phyloP scores from a whole-genome alignment of 805 yeast species.

The Candida nanaspora region DNA sequence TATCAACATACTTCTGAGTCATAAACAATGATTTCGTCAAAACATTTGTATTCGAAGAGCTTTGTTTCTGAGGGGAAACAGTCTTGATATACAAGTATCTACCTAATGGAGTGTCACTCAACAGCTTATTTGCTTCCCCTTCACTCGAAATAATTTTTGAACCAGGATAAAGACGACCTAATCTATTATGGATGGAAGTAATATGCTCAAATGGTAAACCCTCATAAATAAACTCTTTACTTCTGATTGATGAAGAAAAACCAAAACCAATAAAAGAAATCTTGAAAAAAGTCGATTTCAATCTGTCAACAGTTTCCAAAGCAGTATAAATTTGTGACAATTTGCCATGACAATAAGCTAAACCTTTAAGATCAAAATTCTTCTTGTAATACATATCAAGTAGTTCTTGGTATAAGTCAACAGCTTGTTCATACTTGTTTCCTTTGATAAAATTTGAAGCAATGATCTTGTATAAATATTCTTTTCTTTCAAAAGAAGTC shows the following conservation, averaged over 20 bases:
- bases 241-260: slow-evolving; percentile 71
- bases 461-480: slow-evolving; percentile 58
- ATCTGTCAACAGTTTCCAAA: slow-evolving; percentile 61
- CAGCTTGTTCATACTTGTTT: slow-evolving; percentile 70
- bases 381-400: slow-evolving; percentile 65
- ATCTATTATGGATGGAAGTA: slow-evolving; percentile 70
- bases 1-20: slow-evolving; percentile 67
- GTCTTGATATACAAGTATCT: slow-evolving; percentile 64
- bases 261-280: slow-evolving; percentile 80
- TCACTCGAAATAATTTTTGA: slow-evolving; percentile 58
- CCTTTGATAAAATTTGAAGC: slow-evolving; percentile 68
- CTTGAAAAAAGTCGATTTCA: slow-evolving; percentile 71
- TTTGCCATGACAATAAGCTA: slow-evolving; percentile 63
- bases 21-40: slow-evolving; percentile 37
- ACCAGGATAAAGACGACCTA: slow-evolving; percentile 73
- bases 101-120: slow-evolving; percentile 54
- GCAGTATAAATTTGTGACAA: slow-evolving; percentile 62
- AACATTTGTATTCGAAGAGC: slow-evolving; percentile 18
- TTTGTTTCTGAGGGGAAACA: slow-evolving; percentile 61
- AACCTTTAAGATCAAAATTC: slow-evolving; percentile 69
- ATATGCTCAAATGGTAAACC: slow-evolving; percentile 86
- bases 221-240: slow-evolving; percentile 73
- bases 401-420: slow-evolving; percentile 69
- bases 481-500: slow-evolving; percentile 75
- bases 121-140: slow-evolving; percentile 44